phyloP scores from a whole-genome alignment of 2,329 filamentous ascomycete genomes.

The Talaromyces sp. region DNA sequence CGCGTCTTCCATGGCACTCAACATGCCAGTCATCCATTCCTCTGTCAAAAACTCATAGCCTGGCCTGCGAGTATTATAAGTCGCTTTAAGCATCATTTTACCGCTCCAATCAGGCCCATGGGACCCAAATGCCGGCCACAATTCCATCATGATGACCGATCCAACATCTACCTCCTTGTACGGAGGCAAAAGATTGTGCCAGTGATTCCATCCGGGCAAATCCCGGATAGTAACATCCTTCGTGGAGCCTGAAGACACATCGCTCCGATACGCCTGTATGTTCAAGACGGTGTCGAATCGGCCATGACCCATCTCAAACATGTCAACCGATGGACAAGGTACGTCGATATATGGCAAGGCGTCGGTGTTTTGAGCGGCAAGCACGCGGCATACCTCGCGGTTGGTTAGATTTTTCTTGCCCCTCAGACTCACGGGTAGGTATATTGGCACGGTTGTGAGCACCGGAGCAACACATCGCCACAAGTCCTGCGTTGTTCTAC shows the following conservation, averaged over 20 bases:
- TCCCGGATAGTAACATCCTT: not conserved
- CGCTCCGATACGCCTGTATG: not conserved
- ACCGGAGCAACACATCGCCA: conserved; percentile 2
- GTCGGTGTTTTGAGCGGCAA: not conserved
- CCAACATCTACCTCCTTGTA: conserved; percentile 1
- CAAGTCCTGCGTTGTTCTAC: not conserved
- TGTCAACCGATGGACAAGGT: not conserved
- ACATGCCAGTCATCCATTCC: not conserved
- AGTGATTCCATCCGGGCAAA: not conserved
- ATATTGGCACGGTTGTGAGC: not conserved
- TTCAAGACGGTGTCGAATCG: conserved; percentile 4
- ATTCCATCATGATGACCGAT: not conserved
- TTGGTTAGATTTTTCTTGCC: not conserved
- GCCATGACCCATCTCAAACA: not conserved
- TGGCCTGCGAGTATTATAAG: conserved; percentile 2
- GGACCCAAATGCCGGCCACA: not conserved
- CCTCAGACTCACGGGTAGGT: not conserved
- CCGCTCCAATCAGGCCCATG: not conserved
- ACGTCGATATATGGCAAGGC: not conserved
- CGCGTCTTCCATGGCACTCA: conserved; percentile 2
- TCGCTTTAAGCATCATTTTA: not conserved
- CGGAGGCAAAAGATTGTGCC: not conserved
- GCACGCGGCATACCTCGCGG: conserved; percentile 1
- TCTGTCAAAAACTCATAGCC: not conserved
- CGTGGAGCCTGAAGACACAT: not conserved